Base-by-base conservation (phyloP, 2,329 filamentous ascomycete species). In the Lomentospora prolificans region DNA sequence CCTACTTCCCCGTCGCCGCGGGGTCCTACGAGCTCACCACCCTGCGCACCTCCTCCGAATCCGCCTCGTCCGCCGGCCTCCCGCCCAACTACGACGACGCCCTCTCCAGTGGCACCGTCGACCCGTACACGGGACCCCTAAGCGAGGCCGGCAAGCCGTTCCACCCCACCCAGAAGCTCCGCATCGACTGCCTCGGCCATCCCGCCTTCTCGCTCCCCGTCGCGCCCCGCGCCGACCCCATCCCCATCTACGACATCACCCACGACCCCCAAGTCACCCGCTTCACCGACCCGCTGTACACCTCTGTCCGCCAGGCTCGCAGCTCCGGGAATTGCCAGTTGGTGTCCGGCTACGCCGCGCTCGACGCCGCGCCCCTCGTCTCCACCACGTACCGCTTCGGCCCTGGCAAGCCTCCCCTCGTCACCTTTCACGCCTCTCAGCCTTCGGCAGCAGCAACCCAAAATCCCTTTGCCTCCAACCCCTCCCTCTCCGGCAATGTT, bases 341-440 rank as follows among this genome's bases (percentile, higher is more conserved):
- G 51, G 65, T 77, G 3, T 66, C 75, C 33, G 72, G 69, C 22
- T 67, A 71, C 33, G 69, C 72, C 12, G n/a, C n/a, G n/a, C 60
- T 62, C 4, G 53, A 59, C 22, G 50, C 54, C 39, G 57, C 62
- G 10, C 65, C 73, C 4, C 61, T 81, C n/a, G 75, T 72, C 59
- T 70, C 65, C 1, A 84, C 81, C 0, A 74, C 71, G 3, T 84
- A 84, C 66, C 76, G 74, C 59, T 82, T 77, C 61, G 81, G 81
- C 0, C 80, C 80, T 1, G 72, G 71, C 41, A 71, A 72, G 2
- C 72, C 77, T 5, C 81, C 81, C 3, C 65, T 72, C 46, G 66
- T 85, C 24, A 22, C 54, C 14, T 30, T 55, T 17, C 27, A 51
- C 51, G n/a, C n/a, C n/a, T n/a, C n/a, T n/a, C n/a, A n/a, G n/a